A percentile compares a stretch with the other conserved stretches of the same genome.
Evolutionary conservation across 306 rosid species (phyloP).

Genomic region (Vicia sativa): DNA sequence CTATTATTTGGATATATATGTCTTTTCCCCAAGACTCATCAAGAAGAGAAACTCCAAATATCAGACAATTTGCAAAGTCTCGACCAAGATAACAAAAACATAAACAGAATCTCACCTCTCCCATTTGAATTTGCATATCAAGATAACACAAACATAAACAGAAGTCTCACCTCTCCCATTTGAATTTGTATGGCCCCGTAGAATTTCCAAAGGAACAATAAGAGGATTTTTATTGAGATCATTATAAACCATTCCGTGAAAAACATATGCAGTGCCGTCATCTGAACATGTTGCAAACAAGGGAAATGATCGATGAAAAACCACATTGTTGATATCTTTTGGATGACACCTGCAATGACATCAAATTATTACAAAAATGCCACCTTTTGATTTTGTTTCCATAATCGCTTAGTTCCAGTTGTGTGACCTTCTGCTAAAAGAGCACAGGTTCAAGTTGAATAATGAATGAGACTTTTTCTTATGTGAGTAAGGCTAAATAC

Average conservation of each 20-base stretch:
- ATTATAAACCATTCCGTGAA: constrained; percentile 92
- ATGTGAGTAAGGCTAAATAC: background rate
- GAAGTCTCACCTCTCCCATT: constrained; percentile 78
- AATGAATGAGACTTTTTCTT: background rate
- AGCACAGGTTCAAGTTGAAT: background rate
- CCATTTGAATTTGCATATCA: constrained; percentile 63
- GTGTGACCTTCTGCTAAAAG: background rate
- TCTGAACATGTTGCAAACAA: constrained; percentile 93
- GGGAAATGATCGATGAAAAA: constrained; percentile 77
- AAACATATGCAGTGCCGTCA: constrained; percentile 83
- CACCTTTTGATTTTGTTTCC: background rate
- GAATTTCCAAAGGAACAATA: constrained; percentile 82
- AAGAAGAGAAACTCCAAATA: constrained; percentile 3
- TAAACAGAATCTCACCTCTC: constrained; percentile 66
- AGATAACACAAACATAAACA: background rate
- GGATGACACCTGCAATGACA: constrained; percentile 79
- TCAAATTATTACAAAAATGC: constrained; percentile 30
- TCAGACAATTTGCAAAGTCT: constrained; percentile 1
- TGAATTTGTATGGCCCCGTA: constrained; percentile 73
- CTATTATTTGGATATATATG: background rate
- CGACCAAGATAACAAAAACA: background rate
- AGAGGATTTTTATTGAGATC: constrained; percentile 94
- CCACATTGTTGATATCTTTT: constrained; percentile 80
- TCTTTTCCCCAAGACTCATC: background rate
- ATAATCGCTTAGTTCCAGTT: background rate